phyloP scores from a whole-genome alignment of 306 rosid genomes.

The Betula pendula region DNA sequence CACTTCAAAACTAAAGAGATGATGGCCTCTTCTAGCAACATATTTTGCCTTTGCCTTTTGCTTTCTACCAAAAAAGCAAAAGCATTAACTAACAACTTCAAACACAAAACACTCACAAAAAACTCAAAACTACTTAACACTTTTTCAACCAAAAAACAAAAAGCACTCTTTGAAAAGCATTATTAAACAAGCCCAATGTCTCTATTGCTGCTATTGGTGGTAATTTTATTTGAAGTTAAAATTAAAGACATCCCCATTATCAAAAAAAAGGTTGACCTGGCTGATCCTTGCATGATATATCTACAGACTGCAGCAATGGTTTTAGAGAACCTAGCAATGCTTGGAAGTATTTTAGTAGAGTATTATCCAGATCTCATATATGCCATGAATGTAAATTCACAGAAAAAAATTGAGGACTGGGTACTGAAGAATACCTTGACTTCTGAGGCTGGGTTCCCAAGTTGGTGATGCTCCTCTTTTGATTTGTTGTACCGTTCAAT shows the following conservation, averaged over 20 bases:
- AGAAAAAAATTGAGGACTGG: background rate
- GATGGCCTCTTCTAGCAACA: too few relatives aligned
- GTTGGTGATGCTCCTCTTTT: conserved; percentile 67
- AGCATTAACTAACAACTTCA: too few relatives aligned
- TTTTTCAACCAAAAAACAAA: too few relatives aligned
- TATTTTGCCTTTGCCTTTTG: too few relatives aligned
- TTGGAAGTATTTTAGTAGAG: too few relatives aligned
- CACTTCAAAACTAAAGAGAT: too few relatives aligned
- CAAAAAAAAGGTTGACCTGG: too few relatives aligned
- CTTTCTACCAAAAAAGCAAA: too few relatives aligned
- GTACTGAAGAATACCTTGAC: conserved; percentile 60
- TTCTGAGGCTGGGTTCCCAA: conserved; percentile 61
- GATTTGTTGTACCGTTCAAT: conserved; percentile 77
- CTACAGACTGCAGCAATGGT: background rate
- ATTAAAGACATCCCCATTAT: background rate
- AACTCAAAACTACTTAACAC: too few relatives aligned
- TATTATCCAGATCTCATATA: background rate
- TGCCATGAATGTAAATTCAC: background rate
- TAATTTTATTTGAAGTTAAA: background rate
- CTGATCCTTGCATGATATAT: background rate
- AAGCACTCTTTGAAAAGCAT: too few relatives aligned
- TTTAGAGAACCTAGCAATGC: background rate
- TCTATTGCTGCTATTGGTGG: background rate
- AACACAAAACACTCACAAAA: too few relatives aligned
- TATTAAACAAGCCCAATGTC: background rate